Conservation (phyloP, 2,329 filamentous ascomycete genomes). For the Verticillium longisporum region DNA sequence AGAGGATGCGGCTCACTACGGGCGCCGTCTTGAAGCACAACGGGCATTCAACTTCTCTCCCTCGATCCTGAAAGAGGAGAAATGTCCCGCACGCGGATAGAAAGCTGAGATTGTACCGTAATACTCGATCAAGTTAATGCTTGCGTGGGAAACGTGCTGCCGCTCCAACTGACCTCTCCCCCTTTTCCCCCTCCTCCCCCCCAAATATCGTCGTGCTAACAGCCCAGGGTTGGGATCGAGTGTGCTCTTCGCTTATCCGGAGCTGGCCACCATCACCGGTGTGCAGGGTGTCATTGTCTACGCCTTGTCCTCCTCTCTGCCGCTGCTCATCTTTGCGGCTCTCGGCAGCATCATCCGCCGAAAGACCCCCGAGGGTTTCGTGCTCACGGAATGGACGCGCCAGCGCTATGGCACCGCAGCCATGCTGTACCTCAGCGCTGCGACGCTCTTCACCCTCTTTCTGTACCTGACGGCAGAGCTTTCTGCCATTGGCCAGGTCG, state of each 20-base stretch:
- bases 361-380: conserved; percentile 78
- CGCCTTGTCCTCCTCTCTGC: conserved; percentile 63
- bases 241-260: conserved; percentile 76
- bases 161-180: conserved; percentile 52
- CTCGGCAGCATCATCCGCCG: conserved; percentile 71
- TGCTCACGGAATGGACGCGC: conserved; percentile 77
- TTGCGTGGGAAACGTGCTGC: conserved; percentile 98
- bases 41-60: conserved; percentile 43
- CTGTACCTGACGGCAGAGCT: conserved; percentile 83
- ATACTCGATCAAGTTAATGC: conserved; percentile 99
- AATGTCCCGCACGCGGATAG: conserved; percentile 35
- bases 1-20: conserved; percentile 70
- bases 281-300: conserved; percentile 75
- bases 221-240: conserved; percentile 70
- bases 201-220: conserved; percentile 31
- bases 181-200: conserved; percentile 17
- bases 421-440: conserved; percentile 67
- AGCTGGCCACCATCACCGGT: conserved; percentile 72
- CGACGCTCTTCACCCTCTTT: conserved; percentile 76
- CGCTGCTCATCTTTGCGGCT: conserved; percentile 66
- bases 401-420: conserved; percentile 67
- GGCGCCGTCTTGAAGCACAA: conserved; percentile 60
- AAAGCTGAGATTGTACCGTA: conserved; percentile 95
- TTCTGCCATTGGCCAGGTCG: conserved; percentile 73
- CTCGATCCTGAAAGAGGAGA: conserved; percentile 22